Evolutionary conservation across 2,329 filamentous ascomycete genomes (phyloP).

Genomic region (Phyllosticta capitalensis): DNA sequence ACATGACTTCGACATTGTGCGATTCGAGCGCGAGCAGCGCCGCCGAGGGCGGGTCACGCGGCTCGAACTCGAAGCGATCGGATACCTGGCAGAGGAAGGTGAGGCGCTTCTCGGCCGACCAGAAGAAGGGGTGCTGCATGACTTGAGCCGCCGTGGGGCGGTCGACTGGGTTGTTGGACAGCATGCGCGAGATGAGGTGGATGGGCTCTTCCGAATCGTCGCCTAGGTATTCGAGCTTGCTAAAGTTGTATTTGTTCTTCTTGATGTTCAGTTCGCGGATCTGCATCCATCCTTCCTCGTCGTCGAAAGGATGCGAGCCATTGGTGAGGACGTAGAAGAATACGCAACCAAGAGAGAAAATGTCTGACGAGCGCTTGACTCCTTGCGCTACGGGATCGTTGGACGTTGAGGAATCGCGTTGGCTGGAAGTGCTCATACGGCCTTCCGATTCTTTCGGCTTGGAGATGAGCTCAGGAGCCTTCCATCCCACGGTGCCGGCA

Average conservation of each 20-base stretch:
- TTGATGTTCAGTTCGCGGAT: slow-evolving; percentile 88
- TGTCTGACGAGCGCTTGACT: slow-evolving; percentile 91
- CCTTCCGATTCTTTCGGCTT: slow-evolving; percentile 35
- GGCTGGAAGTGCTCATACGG: slow-evolving; percentile 33
- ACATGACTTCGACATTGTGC: slow-evolving; percentile 35
- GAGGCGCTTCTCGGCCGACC: slow-evolving; percentile 79
- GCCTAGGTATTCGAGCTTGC: slow-evolving; percentile 63
- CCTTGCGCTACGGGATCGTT: slow-evolving; percentile 49
- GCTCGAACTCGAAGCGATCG: slow-evolving; percentile 91
- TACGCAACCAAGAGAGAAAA: slow-evolving; percentile 94
- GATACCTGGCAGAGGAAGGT: slow-evolving; percentile 93
- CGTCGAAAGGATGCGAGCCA: slow-evolving; percentile 86
- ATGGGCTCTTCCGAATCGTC: slow-evolving; percentile 80
- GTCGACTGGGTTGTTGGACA: slow-evolving; percentile 53
- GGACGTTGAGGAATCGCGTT: slow-evolving; percentile 31
- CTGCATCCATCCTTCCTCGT: slow-evolving; percentile 82
- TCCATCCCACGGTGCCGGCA: slow-evolving; percentile 92
- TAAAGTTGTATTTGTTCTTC: slow-evolving; percentile 69
- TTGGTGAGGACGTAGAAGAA: slow-evolving; percentile 98
- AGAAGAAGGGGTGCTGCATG: slow-evolving; percentile 94
- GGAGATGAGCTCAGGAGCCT: slow-evolving; percentile 83
- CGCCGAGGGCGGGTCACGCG: slow-evolving; percentile 67
- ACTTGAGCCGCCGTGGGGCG: slow-evolving; percentile 69
- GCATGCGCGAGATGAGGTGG: slow-evolving; percentile 78
- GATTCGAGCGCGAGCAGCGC: slow-evolving; percentile 52